Base-by-base conservation (phyloP, 805 yeast species). In the Schizosaccharomyces cryophilus region DNA sequence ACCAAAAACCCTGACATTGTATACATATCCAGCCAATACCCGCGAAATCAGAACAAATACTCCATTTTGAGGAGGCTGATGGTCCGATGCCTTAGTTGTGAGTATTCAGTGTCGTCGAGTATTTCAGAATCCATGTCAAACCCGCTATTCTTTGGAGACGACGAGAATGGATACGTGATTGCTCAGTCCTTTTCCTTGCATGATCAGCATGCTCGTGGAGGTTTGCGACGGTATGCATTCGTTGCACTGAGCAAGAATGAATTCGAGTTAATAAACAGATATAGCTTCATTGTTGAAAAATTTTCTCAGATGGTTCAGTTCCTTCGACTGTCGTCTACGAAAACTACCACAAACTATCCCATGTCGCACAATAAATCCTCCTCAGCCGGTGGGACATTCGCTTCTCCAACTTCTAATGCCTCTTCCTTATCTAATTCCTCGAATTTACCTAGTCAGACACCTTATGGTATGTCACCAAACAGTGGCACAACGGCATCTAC, bases 61-160 rank as follows among this genome's bases (percentile, higher is more conserved):
- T 58, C 64, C 47, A 67, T 68, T 6, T 63, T 68, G 17, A 64
- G 70, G 7, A 68, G 67, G 59, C 62, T 66, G 24, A 67, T 70
- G 60, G 62, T 68, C 58, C 62, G 56, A 67, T 24, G 62, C 63
- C 45, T 63, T 64, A 40, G 64, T 66, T 31, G 62, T 67, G 11
- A 69, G 67, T 51, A 51, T 29, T 21, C 56, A 26, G 7, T 29
- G 6, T 29, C 31, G 26, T 51, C 56, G 6, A 35, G 24, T 17
- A 17, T 29, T 21, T 24, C 56, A 5, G 35, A 51, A 19, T 51
- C 56, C 31, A 21, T 51, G 45, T 48, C 61, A 30, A 42, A 45
- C 11, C 55, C 64, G 4, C 35, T 62, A 30, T 26, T 62, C n/a
- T 38, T 62, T 19, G 64, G 64, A 7, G 63, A 62, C 58, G 31